Percentiles rank a stretch among this genome's conserved stretches.
phyloP scores from a whole-genome alignment of 1,284 basidiomycete genomes.

The Fomitiporia mediterranea region DNA sequence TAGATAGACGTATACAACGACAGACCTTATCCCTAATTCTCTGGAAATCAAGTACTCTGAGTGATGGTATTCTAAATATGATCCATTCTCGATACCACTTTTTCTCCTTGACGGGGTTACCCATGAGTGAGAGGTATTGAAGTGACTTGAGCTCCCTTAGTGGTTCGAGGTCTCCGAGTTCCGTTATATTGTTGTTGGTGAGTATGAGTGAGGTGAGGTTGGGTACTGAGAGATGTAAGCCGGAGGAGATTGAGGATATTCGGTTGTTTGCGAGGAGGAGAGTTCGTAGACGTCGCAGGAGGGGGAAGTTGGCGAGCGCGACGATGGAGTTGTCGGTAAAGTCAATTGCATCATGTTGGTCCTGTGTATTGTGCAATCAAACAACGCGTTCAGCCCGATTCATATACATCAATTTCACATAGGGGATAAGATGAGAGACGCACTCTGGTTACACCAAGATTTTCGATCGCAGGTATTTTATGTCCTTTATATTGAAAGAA shows the following conservation, averaged over 20 bases:
- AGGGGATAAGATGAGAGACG: constrained; percentile 28
- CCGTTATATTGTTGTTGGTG: constrained; percentile 70
- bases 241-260: constrained; percentile 76
- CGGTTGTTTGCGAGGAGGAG: constrained; percentile 87
- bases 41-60: constrained; percentile 96
- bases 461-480: constrained; percentile 98
- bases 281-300: constrained; percentile 74
- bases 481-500: constrained; percentile 53
- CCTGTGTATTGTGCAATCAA: too few relatives aligned
- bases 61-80: constrained; percentile 73
- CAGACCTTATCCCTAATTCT: constrained; percentile 93
- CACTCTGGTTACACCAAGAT: constrained; percentile 94
- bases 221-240: constrained; percentile 78
- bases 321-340: constrained; percentile 94
- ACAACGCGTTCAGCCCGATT: too few relatives aligned
- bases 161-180: constrained; percentile 82
- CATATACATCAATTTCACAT: not conserved
- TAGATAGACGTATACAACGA: constrained; percentile 29
- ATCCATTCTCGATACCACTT: constrained; percentile 98
- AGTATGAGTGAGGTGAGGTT: constrained; percentile 78
- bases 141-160: constrained; percentile 76
- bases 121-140: constrained; percentile 78
- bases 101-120: constrained; percentile 90
- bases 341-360: constrained; percentile 94
- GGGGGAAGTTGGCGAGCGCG: constrained; percentile 81